Conservation (phyloP, 345 rosid genomes). For the Hirschfeldia incana region DNA sequence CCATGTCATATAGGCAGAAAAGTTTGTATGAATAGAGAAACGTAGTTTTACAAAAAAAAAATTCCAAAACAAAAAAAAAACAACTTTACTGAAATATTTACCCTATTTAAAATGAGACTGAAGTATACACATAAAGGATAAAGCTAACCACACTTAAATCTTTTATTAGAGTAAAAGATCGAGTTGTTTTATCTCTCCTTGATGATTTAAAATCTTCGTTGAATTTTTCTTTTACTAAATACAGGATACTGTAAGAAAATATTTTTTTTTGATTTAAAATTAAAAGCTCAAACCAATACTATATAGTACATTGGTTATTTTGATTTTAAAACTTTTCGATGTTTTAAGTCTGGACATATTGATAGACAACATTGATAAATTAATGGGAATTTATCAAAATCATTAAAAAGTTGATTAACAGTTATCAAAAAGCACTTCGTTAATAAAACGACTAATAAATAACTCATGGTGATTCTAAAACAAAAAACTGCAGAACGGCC, state of each 20-base stretch:
- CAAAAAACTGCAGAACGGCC: neutral
- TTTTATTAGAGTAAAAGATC: neutral
- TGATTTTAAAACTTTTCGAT: neutral
- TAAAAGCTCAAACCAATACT: neutral
- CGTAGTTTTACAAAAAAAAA: neutral
- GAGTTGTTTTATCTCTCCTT: neutral
- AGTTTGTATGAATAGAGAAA: slow-evolving; percentile 4
- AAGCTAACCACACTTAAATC: slow-evolving; percentile 28
- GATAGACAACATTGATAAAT: neutral
- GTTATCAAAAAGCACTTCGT: neutral
- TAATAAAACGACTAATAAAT: neutral
- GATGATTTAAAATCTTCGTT: neutral
- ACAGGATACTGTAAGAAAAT: neutral
- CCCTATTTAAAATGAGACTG: slow-evolving; percentile 11
- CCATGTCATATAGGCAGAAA: slow-evolving; percentile 23
- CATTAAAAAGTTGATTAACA: neutral
- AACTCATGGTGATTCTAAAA: neutral
- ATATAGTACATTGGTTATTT: neutral
- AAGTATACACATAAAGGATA: slow-evolving; percentile 34
- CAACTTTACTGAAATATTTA: slow-evolving; percentile 3
- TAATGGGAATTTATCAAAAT: neutral
- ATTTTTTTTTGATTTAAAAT: neutral
- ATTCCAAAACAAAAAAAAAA: no score
- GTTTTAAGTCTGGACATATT: neutral
- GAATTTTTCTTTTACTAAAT: neutral